Evolutionary conservation across 495 filamentous ascomycete species (phyloP).

Genomic region (Penicillium bialowiezense): DNA sequence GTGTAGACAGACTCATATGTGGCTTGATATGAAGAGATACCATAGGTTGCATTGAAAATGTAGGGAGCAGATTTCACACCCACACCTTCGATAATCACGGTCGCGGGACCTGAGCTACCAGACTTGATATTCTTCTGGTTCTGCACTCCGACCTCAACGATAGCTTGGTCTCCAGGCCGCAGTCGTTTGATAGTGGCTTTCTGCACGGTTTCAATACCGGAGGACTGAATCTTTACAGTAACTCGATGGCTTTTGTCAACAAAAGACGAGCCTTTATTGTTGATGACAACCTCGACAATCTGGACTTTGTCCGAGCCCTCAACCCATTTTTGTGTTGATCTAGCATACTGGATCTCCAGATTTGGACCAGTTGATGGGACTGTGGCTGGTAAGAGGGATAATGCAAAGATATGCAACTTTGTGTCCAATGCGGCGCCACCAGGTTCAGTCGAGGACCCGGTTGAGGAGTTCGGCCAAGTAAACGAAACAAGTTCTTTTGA

Average conservation of each 20-base stretch:
- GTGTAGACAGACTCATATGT: slow-evolving; percentile 35
- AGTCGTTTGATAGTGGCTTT: no score
- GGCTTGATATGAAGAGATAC: no score
- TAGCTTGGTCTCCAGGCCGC: no score
- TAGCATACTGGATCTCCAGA: slow-evolving; percentile 42
- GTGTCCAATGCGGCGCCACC: slow-evolving; percentile 19
- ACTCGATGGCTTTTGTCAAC: slow-evolving; percentile 30
- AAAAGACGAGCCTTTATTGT: slow-evolving; percentile 47
- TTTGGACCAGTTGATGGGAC: no score
- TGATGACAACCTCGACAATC: slow-evolving; percentile 48
- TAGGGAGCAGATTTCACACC: no score
- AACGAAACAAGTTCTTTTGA: slow-evolving; percentile 42
- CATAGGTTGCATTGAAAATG: no score
- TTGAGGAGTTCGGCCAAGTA: slow-evolving; percentile 31
- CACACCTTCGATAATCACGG: no score
- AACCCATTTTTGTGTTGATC: slow-evolving; percentile 52
- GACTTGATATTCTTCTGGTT: no score
- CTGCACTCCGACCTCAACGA: no score
- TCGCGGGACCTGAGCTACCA: no score
- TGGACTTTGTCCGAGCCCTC: slow-evolving; percentile 43
- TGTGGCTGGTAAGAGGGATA: slow-evolving; percentile 16
- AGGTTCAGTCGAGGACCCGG: slow-evolving; percentile 16
- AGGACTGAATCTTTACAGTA: no score
- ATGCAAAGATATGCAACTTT: slow-evolving; percentile 24
- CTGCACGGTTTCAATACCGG: no score